Base-by-base conservation (phyloP, 495 filamentous ascomycete genomes). In the Neurospora tetraspora region DNA sequence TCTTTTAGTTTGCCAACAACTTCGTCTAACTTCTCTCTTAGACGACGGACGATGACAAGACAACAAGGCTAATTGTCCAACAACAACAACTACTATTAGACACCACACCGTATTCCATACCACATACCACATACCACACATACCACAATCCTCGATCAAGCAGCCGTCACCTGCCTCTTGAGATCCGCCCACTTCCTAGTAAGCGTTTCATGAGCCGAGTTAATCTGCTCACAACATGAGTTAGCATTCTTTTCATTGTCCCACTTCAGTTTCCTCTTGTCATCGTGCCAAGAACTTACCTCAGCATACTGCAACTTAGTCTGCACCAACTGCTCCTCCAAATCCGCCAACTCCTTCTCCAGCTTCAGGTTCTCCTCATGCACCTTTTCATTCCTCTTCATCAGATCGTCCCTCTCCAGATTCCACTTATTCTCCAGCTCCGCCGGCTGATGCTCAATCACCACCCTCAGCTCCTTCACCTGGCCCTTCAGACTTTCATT, bases 251-350 rank as follows among this genome's bases (percentile, higher is more conserved):
- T 14, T 6, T 59, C 68, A 78, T 74, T 78, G 74, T 65, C 4
- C 34, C 23, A 3, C 6, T 38, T 34, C 34, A 27, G n/a, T n/a
- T n/a, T 31, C 47, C 45, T 53, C 20, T n/a, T n/a, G n/a, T n/a
- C n/a, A n/a, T n/a, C n/a, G n/a, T n/a, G n/a, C n/a, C n/a, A n/a
- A n/a, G n/a, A n/a, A 82, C 87, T 80, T 87, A 98, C 96, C 91
- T 97, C 93, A 38, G 96, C 96, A 84, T 92, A 92, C 76, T 88
- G 87, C 94, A 99, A 93, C 87, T 99, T 99, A 1, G 94, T 94
- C 76, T 91, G 88, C 72, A 99, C 96, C 68, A 99, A 82, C 77
- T 91, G 90, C 82, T 95, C 94, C 85, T 98, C 96, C 88, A 99
- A 96, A 72, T 98, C 96, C 39, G 88, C 88, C 88, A 96, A 89